Percentiles rank a stretch among this genome's conserved stretches.
Conservation (phyloP, 2,329 filamentous ascomycete species). For the Dothideomycetidae sp. region DNA sequence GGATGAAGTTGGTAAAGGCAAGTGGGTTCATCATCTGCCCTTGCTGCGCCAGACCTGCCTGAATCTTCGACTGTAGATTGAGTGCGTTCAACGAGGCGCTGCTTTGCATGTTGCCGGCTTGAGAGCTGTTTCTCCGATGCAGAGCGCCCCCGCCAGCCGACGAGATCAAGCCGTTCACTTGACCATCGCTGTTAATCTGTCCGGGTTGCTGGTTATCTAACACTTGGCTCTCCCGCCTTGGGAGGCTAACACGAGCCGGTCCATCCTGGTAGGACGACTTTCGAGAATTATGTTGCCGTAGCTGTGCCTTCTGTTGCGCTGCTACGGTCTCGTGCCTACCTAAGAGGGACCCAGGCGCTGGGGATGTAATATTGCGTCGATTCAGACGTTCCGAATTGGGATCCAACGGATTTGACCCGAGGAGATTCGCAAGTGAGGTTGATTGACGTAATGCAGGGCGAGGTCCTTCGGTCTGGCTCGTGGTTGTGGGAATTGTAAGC, state of each 20-base stretch:
- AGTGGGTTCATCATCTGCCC: slow-evolving; percentile 3
- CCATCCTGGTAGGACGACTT: slow-evolving; percentile 3
- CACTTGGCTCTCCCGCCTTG: neutral
- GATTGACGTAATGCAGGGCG: slow-evolving; percentile 27
- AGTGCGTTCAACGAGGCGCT: neutral
- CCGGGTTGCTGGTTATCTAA: slow-evolving; percentile 11
- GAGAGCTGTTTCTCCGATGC: neutral
- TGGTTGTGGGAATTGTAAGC: slow-evolving; percentile 11
- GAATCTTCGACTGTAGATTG: neutral
- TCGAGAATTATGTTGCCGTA: slow-evolving; percentile 8
- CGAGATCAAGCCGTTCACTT: slow-evolving; percentile 2
- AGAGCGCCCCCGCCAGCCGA: neutral
- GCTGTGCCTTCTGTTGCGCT: slow-evolving; percentile 17
- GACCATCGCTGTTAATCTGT: slow-evolving; percentile 1
- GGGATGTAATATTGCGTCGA: slow-evolving; percentile 22
- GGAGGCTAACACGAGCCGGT: slow-evolving; percentile 3
- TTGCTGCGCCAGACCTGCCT: slow-evolving; percentile 11
- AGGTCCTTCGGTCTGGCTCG: neutral
- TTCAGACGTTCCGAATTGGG: slow-evolving; percentile 22
- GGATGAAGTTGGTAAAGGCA: slow-evolving; percentile 2
- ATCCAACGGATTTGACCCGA: slow-evolving; percentile 39
- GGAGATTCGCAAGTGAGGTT: slow-evolving; percentile 48
- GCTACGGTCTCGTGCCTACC: slow-evolving; percentile 20
- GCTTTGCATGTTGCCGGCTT: neutral
- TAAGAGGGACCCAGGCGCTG: slow-evolving; percentile 29